A percentile compares a stretch with the other conserved stretches of the same genome.
Conservation (phyloP, 208 protist species). For the Leishmania tarentolae region DNA sequence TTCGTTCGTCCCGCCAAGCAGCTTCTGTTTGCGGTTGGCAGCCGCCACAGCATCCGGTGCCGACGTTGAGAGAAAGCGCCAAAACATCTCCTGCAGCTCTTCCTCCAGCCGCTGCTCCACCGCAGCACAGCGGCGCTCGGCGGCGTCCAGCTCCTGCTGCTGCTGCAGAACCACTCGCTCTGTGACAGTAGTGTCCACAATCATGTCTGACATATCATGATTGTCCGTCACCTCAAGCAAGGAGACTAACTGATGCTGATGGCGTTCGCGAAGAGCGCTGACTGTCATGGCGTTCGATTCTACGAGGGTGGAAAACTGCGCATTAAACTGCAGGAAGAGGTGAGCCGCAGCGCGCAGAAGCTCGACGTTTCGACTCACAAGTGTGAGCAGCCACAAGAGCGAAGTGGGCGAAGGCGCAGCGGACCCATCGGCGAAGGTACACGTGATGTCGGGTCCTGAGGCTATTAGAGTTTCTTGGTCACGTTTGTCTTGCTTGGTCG, state of each 20-base stretch:
- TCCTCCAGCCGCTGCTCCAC: constrained; percentile 37
- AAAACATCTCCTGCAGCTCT: constrained; percentile 45
- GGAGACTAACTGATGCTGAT: constrained; percentile 57
- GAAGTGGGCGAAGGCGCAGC: constrained; percentile 4
- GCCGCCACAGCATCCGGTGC: constrained; percentile 59
- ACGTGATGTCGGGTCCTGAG: not conserved
- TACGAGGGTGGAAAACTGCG: constrained; percentile 41
- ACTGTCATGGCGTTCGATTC: constrained; percentile 22
- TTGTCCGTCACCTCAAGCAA: constrained; percentile 60
- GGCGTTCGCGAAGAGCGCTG: constrained; percentile 41
- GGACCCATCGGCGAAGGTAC: not conserved
- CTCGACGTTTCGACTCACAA: constrained; percentile 58
- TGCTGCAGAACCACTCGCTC: constrained; percentile 64
- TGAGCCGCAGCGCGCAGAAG: constrained; percentile 53
- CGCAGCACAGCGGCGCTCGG: constrained; percentile 32
- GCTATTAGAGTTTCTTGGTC: not conserved
- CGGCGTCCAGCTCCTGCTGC: constrained; percentile 52
- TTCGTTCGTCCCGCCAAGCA: constrained; percentile 14
- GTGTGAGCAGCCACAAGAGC: constrained; percentile 69
- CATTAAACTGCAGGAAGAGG: constrained; percentile 63
- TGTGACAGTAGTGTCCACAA: constrained; percentile 70
- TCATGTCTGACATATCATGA: constrained; percentile 43
- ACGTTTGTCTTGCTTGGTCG: constrained; percentile 5
- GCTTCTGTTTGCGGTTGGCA: constrained; percentile 21
- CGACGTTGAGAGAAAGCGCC: constrained; percentile 52